Percentiles rank a stretch among this genome's conserved stretches.
Conservation (phyloP, 768 basidiomycete species). For the Tricholoma saponaceum region DNA sequence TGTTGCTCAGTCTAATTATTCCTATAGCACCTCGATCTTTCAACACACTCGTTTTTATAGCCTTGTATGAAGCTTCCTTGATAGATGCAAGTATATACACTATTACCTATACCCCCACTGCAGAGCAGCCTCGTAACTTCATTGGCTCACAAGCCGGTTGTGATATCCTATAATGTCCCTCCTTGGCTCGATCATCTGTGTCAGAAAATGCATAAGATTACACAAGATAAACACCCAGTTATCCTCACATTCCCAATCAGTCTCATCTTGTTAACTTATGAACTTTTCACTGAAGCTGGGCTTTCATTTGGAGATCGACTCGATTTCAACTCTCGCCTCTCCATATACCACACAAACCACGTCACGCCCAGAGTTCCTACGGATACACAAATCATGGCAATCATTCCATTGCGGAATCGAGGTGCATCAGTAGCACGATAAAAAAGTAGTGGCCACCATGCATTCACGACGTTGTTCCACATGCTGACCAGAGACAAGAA, state of each 20-base stretch:
- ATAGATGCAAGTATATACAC: neutral
- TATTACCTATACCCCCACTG: neutral
- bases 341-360: conserved; percentile 52
- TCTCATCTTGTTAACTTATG: neutral
- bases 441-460: conserved; percentile 69
- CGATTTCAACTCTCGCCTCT: conserved; percentile 28
- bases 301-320: conserved; percentile 2
- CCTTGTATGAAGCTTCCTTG: no score
- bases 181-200: neutral
- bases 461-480: conserved; percentile 67
- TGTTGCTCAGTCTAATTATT: neutral
- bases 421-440: conserved; percentile 76
- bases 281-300: neutral
- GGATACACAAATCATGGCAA: conserved; percentile 59
- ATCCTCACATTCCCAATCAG: neutral
- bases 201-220: neutral
- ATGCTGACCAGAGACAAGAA: conserved; percentile 34
- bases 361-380: conserved; percentile 54
- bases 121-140: neutral
- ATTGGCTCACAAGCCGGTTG: neutral
- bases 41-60: neutral
- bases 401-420: conserved; percentile 62
- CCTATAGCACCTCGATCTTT: neutral
- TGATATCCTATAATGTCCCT: neutral
- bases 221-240: neutral